phyloP scores from a whole-genome alignment of 805 yeast genomes.

The Isabelozyma rhagii region DNA sequence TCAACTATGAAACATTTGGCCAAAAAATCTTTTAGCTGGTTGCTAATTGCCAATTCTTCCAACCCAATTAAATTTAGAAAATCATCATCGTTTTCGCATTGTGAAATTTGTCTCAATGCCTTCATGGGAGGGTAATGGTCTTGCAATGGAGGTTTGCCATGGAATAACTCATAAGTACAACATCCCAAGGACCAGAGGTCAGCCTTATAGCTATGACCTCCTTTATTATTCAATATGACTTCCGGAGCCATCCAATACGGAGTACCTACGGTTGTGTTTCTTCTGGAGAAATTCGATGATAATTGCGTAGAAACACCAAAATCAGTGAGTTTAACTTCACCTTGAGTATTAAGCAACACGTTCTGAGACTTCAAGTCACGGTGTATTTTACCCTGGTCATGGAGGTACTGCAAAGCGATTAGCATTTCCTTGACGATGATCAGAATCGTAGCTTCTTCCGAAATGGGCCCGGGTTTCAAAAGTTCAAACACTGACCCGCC shows the following conservation, averaged over 20 bases:
- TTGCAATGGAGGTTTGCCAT: constrained; percentile 69
- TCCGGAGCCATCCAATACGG: constrained; percentile 70
- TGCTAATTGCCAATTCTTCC: constrained; percentile 17
- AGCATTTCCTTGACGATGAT: constrained; percentile 54
- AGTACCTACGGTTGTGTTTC: constrained; percentile 51
- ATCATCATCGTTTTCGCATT: constrained; percentile 26
- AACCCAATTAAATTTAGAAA: constrained; percentile 28
- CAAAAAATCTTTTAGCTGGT: constrained; percentile 28
- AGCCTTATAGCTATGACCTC: constrained; percentile 56
- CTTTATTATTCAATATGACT: constrained; percentile 53
- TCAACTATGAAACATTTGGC: constrained; percentile 31
- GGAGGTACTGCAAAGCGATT: constrained; percentile 63
- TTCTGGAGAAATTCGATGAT: constrained; percentile 37
- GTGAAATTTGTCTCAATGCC: constrained; percentile 38
- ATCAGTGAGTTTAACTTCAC: constrained; percentile 42
- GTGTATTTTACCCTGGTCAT: constrained; percentile 74
- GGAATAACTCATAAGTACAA: constrained; percentile 69
- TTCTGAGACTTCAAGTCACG: constrained; percentile 44
- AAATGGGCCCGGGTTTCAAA: constrained; percentile 55
- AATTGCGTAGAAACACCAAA: constrained; percentile 46
- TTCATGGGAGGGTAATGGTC: constrained; percentile 39
- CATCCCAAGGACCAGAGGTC: constrained; percentile 83
- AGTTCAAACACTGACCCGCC: constrained; percentile 76
- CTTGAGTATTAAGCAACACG: constrained; percentile 32
- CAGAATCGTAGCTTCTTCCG: constrained; percentile 50